Conservation (phyloP, 768 basidiomycete species). For the Leccinum longicurvipes region DNA sequence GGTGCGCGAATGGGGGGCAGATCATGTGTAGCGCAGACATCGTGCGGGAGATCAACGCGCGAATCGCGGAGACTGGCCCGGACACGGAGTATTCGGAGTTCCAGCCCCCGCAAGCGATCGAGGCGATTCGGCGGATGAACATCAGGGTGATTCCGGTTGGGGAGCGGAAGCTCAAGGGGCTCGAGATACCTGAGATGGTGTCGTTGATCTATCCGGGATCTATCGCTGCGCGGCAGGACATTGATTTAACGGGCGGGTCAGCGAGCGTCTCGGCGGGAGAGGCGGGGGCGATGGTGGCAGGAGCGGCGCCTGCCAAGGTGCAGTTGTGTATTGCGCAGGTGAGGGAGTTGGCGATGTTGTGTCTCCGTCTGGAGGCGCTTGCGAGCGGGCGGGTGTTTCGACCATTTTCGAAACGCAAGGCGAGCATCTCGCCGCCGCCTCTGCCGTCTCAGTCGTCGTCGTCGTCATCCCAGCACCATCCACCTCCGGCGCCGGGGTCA, state of each 20-base stretch:
- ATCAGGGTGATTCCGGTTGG: slow-evolving; percentile 74
- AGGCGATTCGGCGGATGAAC: slow-evolving; percentile 71
- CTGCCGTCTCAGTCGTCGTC: slow-evolving; percentile 7
- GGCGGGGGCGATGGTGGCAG: slow-evolving; percentile 3
- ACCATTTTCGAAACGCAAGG: slow-evolving; percentile 35
- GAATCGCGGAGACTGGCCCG: slow-evolving; percentile 49
- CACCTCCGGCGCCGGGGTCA: slow-evolving; percentile 1
- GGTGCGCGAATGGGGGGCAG: slow-evolving; percentile 86
- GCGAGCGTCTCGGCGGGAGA: slow-evolving; percentile 9
- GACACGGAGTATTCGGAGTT: slow-evolving; percentile 59
- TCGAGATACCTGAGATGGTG: slow-evolving; percentile 86
- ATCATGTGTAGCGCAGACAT: slow-evolving; percentile 90
- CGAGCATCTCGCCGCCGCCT: slow-evolving; percentile 18
- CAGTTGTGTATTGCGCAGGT: slow-evolving; percentile 74
- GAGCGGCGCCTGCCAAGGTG: slow-evolving; percentile 36
- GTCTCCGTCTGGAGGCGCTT: slow-evolving; percentile 77
- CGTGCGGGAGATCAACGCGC: slow-evolving; percentile 72
- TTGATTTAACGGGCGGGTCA: slow-evolving; percentile 37
- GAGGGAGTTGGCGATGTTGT: slow-evolving; percentile 65
- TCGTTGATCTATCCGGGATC: slow-evolving; percentile 80
- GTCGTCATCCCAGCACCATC: background rate
- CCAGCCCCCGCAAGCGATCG: slow-evolving; percentile 60
- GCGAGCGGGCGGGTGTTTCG: slow-evolving; percentile 61
- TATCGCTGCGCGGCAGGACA: slow-evolving; percentile 66
- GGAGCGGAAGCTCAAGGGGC: slow-evolving; percentile 89